Conservation (phyloP, 805 yeast genomes). For the Limtongia smithiae region DNA sequence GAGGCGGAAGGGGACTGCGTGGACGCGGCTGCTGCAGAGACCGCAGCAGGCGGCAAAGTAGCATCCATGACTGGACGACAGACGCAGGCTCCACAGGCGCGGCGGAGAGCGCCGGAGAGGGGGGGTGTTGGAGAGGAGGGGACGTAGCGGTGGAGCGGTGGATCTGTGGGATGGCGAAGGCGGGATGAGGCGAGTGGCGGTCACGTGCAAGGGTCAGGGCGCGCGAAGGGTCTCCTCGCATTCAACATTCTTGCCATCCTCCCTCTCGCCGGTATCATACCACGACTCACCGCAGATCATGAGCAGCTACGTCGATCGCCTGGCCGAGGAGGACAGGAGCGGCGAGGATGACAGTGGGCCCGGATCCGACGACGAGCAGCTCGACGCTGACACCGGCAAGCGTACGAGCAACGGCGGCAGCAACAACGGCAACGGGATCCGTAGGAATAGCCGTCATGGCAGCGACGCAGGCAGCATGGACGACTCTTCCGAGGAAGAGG, state of each 20-base stretch:
- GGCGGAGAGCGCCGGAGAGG: not conserved
- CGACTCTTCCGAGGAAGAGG: constrained; percentile 79
- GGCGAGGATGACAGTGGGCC: constrained; percentile 25
- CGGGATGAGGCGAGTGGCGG: too few species aligned
- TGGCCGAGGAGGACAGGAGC: constrained; percentile 21
- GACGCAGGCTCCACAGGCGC: not conserved
- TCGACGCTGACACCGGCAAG: too few species aligned
- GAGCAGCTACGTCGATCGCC: constrained; percentile 22
- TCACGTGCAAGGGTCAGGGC: not conserved
- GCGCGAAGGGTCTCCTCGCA: not conserved
- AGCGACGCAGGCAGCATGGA: too few species aligned
- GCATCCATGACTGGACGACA: not conserved
- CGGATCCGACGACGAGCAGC: constrained; percentile 44
- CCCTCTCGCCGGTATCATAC: not conserved
- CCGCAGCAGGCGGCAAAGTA: not conserved
- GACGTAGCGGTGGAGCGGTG: not conserved
- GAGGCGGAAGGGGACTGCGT: too few species aligned
- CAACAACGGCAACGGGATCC: too few species aligned
- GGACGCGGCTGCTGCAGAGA: constrained; percentile 15
- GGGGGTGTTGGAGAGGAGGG: not conserved
- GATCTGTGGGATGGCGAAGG: not conserved
- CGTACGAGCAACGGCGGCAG: too few species aligned
- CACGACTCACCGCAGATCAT: not conserved
- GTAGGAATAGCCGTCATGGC: too few species aligned
- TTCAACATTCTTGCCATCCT: not conserved